These are phyloP conservation scores for Trichoderma aggressivum DNA, from an alignment of 2,329 filamentous ascomycete species.

Conservation along the genomic window DNA sequence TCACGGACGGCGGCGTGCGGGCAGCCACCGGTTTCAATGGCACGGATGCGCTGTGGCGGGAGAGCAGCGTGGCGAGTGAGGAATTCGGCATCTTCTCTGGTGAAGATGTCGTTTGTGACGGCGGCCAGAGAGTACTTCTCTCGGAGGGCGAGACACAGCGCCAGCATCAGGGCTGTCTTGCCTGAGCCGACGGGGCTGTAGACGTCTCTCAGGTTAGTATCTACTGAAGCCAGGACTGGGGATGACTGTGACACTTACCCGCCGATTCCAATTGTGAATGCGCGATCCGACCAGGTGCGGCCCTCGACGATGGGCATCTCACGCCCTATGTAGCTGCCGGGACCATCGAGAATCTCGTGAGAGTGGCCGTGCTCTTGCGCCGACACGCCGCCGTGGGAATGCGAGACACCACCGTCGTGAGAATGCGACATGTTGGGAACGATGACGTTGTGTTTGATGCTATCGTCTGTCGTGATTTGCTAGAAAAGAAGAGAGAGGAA, in stretches of 20 bases:
- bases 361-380: slow-evolving; percentile 82
- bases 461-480: neutral
- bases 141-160: slow-evolving; percentile 81
- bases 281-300: slow-evolving; percentile 80
- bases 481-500: neutral
- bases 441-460: too few relatives aligned
- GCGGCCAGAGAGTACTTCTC: slow-evolving; percentile 81
- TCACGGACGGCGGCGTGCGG: slow-evolving; percentile 96
- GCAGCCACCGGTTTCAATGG: slow-evolving; percentile 96
- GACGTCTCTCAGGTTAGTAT: neutral
- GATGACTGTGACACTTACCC: slow-evolving; percentile 59
- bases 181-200: slow-evolving; percentile 87
- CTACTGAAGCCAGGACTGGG: neutral
- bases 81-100: slow-evolving; percentile 96
- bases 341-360: slow-evolving; percentile 92
- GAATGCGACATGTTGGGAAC: slow-evolving; percentile 29
- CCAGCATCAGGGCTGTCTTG: slow-evolving; percentile 95
- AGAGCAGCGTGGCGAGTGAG: slow-evolving; percentile 83
- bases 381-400: slow-evolving; percentile 48
- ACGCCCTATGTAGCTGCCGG: slow-evolving; percentile 81
- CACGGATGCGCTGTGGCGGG: slow-evolving; percentile 77
- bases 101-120: slow-evolving; percentile 99
- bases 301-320: slow-evolving; percentile 94
- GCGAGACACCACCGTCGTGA: slow-evolving; percentile 55
- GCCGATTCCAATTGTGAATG: slow-evolving; percentile 96